Base-by-base conservation (phyloP, 805 yeast species). In the Pichia insulana region DNA sequence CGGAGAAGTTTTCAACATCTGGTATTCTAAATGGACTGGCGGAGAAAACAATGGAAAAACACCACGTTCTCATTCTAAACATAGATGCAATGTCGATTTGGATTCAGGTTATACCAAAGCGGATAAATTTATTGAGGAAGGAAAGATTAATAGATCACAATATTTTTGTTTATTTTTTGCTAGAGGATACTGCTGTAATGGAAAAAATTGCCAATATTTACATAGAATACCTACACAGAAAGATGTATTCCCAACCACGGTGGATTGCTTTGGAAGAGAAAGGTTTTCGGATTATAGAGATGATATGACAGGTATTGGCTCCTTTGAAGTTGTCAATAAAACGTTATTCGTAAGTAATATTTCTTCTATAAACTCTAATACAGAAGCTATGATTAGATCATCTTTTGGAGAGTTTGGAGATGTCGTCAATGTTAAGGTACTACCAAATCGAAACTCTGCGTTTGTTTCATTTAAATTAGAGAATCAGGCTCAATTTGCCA, bases 221-320 rank as follows among this genome's bases (percentile, higher is more conserved):
- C 98, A 90, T 59, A 66, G 96, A 40, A 56, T 84, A 7, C 97
- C 98, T 0, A 60, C 55, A 2, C 73, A 69, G 0, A 54, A 59
- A 7, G 96, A 89, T 54, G 60, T 67, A 31, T 68, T 68, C 36
- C 70, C 78, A 2, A 70, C 80, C 2, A 76, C 87, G 0, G 69
- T 76, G 20, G 98, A 90, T 62, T 89, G 97, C 55, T 90, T 90
- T 68, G 97, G 97, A 2, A 67, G 98, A 45, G 95, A 85, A 55
- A 86, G 83, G 59, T 82, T 82, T 48, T 69, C 83, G 1, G 83
- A 78, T 37, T 86, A 85, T 54, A 66, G 88, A 50, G 96, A 90
- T 50, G 97, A 90, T 61, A 88, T 88, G 96, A 78, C 83, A 25
- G 98, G 98, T 28, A 81, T 88, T 3, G 98, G 97, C 0, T 78